Conservation (phyloP, 129 eudicot species). For the Flaveria ramosissima region DNA sequence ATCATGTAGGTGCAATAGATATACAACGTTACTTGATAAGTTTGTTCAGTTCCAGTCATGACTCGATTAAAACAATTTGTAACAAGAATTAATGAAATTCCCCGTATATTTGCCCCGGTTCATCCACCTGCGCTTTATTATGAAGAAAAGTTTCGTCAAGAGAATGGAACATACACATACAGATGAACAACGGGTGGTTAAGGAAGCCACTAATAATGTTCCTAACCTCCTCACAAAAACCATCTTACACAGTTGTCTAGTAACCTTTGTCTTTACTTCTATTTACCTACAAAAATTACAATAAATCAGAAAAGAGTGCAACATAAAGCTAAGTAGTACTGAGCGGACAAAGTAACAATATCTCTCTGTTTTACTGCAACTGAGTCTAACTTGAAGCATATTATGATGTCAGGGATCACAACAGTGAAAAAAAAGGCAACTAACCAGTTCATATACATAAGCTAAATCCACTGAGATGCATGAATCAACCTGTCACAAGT, state of each 20-base stretch:
- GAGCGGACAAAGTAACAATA: too few relatives aligned
- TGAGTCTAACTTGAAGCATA: too few relatives aligned
- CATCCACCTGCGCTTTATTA: constrained; percentile 69
- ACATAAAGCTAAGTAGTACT: too few relatives aligned
- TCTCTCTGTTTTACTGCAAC: too few relatives aligned
- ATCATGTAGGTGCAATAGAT: constrained; percentile 13
- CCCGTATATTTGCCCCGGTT: constrained; percentile 85
- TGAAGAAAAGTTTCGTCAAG: constrained; percentile 17
- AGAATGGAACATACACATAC: constrained; percentile 2
- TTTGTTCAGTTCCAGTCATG: background rate
- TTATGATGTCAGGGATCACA: too few relatives aligned
- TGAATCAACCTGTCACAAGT: background rate
- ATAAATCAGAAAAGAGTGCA: background rate
- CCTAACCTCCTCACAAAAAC: constrained; percentile 85
- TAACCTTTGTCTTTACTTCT: constrained; percentile 78
- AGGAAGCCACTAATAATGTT: constrained; percentile 16
- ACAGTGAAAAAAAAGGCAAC: too few relatives aligned
- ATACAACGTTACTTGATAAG: background rate
- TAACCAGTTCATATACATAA: constrained; percentile 69
- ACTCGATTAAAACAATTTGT: too few relatives aligned
- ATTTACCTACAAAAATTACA: constrained; percentile 47
- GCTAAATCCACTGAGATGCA: constrained; percentile 24
- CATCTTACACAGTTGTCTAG: constrained; percentile 70
- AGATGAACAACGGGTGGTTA: background rate
- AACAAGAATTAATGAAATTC: constrained; percentile 47